These are phyloP conservation scores for Aspergillus jensenii DNA, from an alignment of 2,329 filamentous ascomycete species.

Conservation along the genomic window DNA sequence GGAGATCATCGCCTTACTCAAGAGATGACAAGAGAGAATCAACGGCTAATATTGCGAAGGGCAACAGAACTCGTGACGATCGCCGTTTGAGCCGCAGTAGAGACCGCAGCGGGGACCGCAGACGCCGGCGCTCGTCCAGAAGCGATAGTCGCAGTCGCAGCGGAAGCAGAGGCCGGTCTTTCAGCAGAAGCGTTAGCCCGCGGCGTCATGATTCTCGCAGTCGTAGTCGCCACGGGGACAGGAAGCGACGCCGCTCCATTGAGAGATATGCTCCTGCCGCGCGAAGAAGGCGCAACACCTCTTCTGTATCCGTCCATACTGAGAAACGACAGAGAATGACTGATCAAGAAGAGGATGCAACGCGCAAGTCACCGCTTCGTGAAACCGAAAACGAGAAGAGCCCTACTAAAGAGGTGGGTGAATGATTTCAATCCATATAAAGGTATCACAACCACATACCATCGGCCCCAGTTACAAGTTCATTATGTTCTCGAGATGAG, in stretches of 20 bases:
- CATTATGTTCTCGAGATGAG: background rate
- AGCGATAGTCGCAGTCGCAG: constrained; percentile 30
- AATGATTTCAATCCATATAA: constrained; percentile 20
- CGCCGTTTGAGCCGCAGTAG: constrained; percentile 31
- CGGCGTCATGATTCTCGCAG: constrained; percentile 32
- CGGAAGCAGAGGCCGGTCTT: constrained; percentile 25
- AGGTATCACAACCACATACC: constrained; percentile 6
- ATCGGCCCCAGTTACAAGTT: background rate
- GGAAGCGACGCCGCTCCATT: constrained; percentile 46
- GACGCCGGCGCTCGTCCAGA: constrained; percentile 23
- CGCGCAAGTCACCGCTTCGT: constrained; percentile 21
- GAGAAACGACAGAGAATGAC: constrained; percentile 44
- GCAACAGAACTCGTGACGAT: constrained; percentile 42
- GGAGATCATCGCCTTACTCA: constrained; percentile 45
- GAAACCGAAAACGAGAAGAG: constrained; percentile 23
- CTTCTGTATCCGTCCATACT: constrained; percentile 42
- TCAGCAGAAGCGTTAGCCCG: constrained; percentile 44
- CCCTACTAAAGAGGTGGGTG: constrained; percentile 34
- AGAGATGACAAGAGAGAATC: constrained; percentile 43
- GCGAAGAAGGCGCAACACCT: constrained; percentile 43
- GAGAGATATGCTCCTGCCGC: constrained; percentile 45
- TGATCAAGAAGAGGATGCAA: constrained; percentile 35
- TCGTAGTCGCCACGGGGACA: constrained; percentile 32
- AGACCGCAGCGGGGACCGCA: constrained; percentile 26
- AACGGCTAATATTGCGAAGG: constrained; percentile 53